Evolutionary conservation across 2,329 filamentous ascomycete genomes (phyloP).

Genomic region (Fusarium sp.): DNA sequence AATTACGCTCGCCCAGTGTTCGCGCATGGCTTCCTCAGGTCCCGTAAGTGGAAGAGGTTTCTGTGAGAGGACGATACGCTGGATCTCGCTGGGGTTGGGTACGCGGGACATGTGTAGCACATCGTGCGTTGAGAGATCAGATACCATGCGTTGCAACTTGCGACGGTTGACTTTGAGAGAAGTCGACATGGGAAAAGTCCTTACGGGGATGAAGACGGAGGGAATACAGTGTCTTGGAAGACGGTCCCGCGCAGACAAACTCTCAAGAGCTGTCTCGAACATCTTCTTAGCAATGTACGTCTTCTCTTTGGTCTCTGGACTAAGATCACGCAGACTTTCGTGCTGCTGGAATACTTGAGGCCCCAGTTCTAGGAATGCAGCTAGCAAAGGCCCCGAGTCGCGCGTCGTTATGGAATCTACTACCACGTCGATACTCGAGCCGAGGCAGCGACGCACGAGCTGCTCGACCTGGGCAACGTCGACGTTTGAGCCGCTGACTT

Average conservation of each 20-base stretch:
- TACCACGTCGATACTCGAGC: conserved; percentile 60
- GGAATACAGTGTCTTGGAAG: conserved; percentile 61
- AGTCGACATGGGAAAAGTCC: conserved; percentile 61
- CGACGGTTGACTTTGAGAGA: conserved; percentile 64
- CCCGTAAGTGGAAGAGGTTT: conserved; percentile 63
- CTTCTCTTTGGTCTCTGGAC: conserved; percentile 56
- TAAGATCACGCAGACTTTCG: conserved; percentile 56
- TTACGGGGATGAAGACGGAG: conserved; percentile 62
- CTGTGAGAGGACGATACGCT: conserved; percentile 47
- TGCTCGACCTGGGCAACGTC: conserved; percentile 61
- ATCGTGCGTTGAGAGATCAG: conserved; percentile 57
- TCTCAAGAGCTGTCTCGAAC: conserved; percentile 57
- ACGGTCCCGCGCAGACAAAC: conserved; percentile 32
- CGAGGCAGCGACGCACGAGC: conserved; percentile 60
- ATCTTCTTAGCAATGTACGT: conserved; percentile 59
- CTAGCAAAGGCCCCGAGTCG: conserved; percentile 57
- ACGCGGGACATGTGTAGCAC: conserved; percentile 57
- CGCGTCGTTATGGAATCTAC: conserved; percentile 62
- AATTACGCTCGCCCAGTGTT: conserved; percentile 62
- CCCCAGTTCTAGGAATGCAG: conserved; percentile 64
- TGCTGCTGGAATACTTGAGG: conserved; percentile 54
- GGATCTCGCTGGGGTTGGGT: conserved; percentile 54
- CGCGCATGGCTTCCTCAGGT: conserved; percentile 61
- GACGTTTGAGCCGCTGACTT: conserved; percentile 56
- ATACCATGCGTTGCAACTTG: conserved; percentile 60